Conservation (phyloP, 345 rosid genomes). For the Gynandropsis gynandra region DNA sequence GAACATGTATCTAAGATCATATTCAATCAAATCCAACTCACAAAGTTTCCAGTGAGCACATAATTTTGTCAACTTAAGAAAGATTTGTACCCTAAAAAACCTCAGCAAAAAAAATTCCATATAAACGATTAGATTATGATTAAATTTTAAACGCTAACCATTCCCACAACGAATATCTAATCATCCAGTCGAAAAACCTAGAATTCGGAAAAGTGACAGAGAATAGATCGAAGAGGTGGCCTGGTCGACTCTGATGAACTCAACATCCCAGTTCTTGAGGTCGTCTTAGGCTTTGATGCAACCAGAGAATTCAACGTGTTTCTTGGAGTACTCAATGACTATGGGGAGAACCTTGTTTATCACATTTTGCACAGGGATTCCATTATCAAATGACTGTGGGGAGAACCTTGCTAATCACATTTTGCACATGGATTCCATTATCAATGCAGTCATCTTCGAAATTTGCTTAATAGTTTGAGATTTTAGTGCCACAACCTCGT, state of each 20-base stretch:
- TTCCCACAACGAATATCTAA: conserved; percentile 22
- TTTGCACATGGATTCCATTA: no score
- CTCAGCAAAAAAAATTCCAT: no score
- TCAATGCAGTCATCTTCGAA: conserved; percentile 64
- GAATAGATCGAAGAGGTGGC: conserved; percentile 43
- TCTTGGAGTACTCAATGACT: conserved; percentile 76
- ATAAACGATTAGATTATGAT: no score
- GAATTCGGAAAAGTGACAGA: background rate
- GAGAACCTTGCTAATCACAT: no score
- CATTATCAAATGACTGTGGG: no score
- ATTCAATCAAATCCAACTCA: no score
- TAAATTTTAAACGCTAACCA: no score
- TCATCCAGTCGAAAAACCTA: conserved; percentile 16
- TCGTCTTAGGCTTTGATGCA: conserved; percentile 37
- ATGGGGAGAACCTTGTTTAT: conserved; percentile 63
- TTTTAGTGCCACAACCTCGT: conserved; percentile 51
- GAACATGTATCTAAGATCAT: no score
- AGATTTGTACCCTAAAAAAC: no score
- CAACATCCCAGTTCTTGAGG: conserved; percentile 60
- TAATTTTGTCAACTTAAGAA: no score
- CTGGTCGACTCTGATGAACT: conserved; percentile 66
- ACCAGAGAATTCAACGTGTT: conserved; percentile 47
- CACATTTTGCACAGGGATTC: conserved; percentile 69
- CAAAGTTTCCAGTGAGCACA: no score
- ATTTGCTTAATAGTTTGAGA: conserved; percentile 56